A percentile compares a stretch with the other conserved stretches of the same genome.
phyloP scores from a whole-genome alignment of 2,329 filamentous ascomycete genomes.

The Ophiocordyceps camponoti-floridani region DNA sequence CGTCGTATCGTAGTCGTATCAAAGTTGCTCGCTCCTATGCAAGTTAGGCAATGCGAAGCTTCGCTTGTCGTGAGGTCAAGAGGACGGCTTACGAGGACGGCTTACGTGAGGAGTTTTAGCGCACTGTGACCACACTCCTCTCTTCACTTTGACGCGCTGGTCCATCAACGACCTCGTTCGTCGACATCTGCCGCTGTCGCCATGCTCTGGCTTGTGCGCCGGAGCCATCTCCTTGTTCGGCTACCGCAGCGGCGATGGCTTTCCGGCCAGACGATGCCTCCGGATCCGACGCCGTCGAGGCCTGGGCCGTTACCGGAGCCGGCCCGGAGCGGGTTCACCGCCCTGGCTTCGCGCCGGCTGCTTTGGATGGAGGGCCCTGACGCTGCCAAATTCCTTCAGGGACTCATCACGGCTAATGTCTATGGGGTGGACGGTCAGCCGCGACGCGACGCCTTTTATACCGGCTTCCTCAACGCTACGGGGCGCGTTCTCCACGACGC shows the following conservation, averaged over 20 bases:
- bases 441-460: conserved; percentile 44
- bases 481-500: conserved; percentile 79
- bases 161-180: too few relatives aligned
- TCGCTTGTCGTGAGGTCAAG: background rate
- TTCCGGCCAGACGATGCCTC: background rate
- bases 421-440: conserved; percentile 18
- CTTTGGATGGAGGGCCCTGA: conserved; percentile 67
- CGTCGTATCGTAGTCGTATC: too few relatives aligned
- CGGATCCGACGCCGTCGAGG: conserved; percentile 7
- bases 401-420: conserved; percentile 52
- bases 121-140: too few relatives aligned
- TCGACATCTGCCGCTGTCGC: too few relatives aligned
- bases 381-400: conserved; percentile 71
- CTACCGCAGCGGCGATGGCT: conserved; percentile 11
- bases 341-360: conserved; percentile 56
- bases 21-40: too few relatives aligned
- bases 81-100: background rate
- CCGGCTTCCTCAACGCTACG: conserved; percentile 69
- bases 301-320: conserved; percentile 13
- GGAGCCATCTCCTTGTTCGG: background rate
- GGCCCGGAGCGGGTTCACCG: conserved; percentile 27
- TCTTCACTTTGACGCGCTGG: too few relatives aligned
- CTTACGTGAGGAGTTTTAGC: background rate
- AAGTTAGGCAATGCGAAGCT: too few relatives aligned
- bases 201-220: too few relatives aligned